Base-by-base conservation (phyloP, 2,329 filamentous ascomycete species). In the Pyrenophora tritici-repentis region DNA sequence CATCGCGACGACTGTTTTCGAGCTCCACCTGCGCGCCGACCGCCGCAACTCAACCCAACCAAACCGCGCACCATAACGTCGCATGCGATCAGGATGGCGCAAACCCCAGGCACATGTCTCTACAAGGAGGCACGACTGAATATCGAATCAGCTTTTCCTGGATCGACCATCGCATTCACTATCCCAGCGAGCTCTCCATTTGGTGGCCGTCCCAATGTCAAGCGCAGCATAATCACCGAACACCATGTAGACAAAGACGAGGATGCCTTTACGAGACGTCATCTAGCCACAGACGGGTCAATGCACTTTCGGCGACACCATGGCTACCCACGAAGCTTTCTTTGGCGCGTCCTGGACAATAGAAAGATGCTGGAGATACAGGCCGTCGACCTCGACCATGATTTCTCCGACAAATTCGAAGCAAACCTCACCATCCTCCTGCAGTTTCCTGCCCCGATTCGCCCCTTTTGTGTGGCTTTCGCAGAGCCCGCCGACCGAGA, bases 51-150 rank as follows among this genome's bases (percentile, higher is more conserved):
- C 45, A 39, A 48, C 45, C 41, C 42, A 37, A 44, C 47, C 42
- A 39, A 32, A 42, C 47, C 52, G 54, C 61, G 56, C 48, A 50
- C 36, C 54, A 39, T 55, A 42, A 53, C 45, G 36, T 43, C 67
- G 62, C 61, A 88, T 88, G 87, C 85, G 81, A 78, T 80, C 79
- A 83, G 80, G 71, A 90, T 90, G 87, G 84, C 82, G 67, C 79
- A 80, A 65, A 74, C 79, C 68, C 81, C 83, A 68, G 81, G 83
- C 61, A 81, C 83, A 59, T 87, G 84, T 75, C 80, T 90, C 75
- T 94, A 89, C 81, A 92, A 91, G 79, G 91, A 95, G 82, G 91
- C 89, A 73, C 86, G 89, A 73, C 79, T 96, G 75, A 90, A 90
- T 74, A 83, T 94, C 65, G 89, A 94, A 75, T 85, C 86, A 59